Percentiles rank a stretch among this genome's conserved stretches.
Evolutionary conservation across 805 yeast species (phyloP).

Genomic region (Lipomyces orientalis): DNA sequence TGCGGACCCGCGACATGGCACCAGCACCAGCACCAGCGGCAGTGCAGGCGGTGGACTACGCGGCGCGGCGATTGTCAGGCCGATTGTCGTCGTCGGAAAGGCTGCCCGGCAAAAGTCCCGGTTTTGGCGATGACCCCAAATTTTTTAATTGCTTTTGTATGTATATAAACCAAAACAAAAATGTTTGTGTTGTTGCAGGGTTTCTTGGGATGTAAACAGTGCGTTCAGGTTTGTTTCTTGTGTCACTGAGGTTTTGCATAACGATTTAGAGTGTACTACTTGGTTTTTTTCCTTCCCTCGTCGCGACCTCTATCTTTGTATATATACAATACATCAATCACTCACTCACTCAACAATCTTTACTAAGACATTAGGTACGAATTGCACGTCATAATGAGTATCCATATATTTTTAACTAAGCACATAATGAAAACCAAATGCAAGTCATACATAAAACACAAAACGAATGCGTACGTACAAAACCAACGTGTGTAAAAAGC

Average conservation of each 20-base stretch:
- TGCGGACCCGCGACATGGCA: background rate
- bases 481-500: background rate
- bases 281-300: background rate
- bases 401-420: background rate
- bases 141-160: too few relatives aligned
- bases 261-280: background rate
- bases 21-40: background rate
- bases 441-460: background rate
- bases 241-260: background rate
- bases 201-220: background rate
- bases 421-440: background rate
- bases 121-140: slow-evolving; percentile 1
- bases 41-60: background rate
- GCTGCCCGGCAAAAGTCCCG: background rate
- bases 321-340: background rate
- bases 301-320: background rate
- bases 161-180: background rate
- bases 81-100: slow-evolving; percentile 9
- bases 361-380: background rate
- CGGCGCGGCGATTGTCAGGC: background rate
- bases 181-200: background rate
- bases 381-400: background rate
- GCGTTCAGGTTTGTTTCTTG: background rate
- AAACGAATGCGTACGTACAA: background rate
- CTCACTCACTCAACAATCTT: background rate